These are phyloP conservation scores for Sequoiadendron giganteum DNA, from an alignment of 75 land plant genomes.

Conservation along the genomic window DNA sequence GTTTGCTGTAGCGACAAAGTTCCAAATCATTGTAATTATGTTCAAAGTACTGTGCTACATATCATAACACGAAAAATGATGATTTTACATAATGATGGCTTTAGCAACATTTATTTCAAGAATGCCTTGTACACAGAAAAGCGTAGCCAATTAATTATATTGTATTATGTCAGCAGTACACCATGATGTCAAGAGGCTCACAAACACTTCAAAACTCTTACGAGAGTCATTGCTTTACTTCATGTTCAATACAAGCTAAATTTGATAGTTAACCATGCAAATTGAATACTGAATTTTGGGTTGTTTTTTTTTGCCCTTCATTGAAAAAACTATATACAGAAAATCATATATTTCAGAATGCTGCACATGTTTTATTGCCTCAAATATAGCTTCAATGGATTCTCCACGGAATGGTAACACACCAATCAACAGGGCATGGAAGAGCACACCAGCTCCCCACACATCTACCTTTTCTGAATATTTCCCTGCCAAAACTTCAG, in stretches of 20 bases:
- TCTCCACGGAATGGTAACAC: conserved; percentile 70
- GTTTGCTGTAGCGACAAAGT: no score
- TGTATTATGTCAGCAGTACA: background rate
- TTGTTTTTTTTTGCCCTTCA: background rate
- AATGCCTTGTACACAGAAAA: background rate
- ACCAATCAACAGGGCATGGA: conserved; percentile 64
- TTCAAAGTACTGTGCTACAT: no score
- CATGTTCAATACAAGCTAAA: background rate
- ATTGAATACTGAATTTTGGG: background rate
- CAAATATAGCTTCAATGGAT: conserved; percentile 71
- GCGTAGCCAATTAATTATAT: background rate
- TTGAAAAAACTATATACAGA: background rate
- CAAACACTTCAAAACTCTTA: background rate
- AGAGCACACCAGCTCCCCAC: conserved; percentile 83
- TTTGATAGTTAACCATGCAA: background rate
- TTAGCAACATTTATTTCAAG: background rate
- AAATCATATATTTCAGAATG: background rate
- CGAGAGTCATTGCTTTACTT: background rate
- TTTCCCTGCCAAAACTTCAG: conserved; percentile 68
- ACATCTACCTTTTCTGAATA: conserved; percentile 81
- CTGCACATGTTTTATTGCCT: conserved; percentile 55
- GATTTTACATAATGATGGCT: background rate
- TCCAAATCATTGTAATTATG: background rate
- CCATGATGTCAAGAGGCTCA: background rate
- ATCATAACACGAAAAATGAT: background rate